Evolutionary conservation across 345 rosid species (phyloP), one percentile per base, ranked within the genome.

Genomic region (Camelina sativa): DNA sequence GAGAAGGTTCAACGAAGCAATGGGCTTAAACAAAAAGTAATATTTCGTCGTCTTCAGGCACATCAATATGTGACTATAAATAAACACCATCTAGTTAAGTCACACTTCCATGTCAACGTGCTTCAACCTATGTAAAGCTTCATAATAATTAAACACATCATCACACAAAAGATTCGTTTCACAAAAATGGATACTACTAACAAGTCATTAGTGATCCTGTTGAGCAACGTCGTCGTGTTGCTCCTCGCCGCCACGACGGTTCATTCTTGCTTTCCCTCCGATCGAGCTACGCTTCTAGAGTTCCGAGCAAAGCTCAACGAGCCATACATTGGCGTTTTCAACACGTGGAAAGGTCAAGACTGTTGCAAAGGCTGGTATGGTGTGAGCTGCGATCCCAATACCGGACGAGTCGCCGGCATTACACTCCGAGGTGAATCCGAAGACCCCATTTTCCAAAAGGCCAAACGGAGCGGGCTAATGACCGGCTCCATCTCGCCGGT

Each of bases 371-470:
- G 54, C 57, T 93, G 98, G 98, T 87, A 87, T 76, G 97, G 96
- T 52, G 72, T 93, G 54, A 86, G 87, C 84, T 91, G 96, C 73
- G 85, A 89, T 75, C 92, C 96, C 5, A 66, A 72, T 8, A 70
- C 77, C 28, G 60, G 40, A 35, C 85, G 90, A 3, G 96, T 93
- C 76, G 54, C 91, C 7, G 91, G 85, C 75, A 65, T 93, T 69
- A 81, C 80, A 43, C 96, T 93, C 60, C 97, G 92, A 0, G 97
- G 97, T 8, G 96, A 85, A 67, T 90, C 98, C 0, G 95, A 91
- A 75, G 98, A 93, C 43, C 96, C 93, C 7, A 84, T 91, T 71
- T 87, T 93, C 55, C 82, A 73, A 12, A 78, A 77, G 60, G 85
- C 93, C 3, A 91, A 96, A 54, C 81, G 85, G 46, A 76, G 84